phyloP scores from a whole-genome alignment of 257 asterid genomes.

The Forsythia suspensa region DNA sequence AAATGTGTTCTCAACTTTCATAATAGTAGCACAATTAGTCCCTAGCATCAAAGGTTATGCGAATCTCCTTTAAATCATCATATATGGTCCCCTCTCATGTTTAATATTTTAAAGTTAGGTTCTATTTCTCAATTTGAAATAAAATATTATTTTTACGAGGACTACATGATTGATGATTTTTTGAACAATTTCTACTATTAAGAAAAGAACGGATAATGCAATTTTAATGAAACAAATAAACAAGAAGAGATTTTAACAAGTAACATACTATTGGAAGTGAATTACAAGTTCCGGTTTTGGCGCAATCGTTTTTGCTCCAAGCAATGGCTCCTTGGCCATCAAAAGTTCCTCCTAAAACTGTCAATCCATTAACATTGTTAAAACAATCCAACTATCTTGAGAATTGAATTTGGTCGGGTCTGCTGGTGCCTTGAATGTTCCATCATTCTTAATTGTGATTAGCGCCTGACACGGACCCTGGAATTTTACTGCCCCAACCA shows the following conservation, averaged over 20 bases:
- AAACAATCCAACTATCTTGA: constrained; percentile 25
- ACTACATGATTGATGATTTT: too few species aligned
- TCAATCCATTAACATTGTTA: constrained; percentile 23
- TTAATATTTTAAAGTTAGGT: too few species aligned
- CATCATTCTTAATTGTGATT: constrained; percentile 18
- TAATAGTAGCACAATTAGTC: too few species aligned
- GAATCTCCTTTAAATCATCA: too few species aligned
- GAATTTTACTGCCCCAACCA: constrained; percentile 22
- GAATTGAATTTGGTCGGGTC: constrained; percentile 18
- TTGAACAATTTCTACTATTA: too few species aligned
- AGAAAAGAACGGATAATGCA: too few species aligned
- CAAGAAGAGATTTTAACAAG: too few species aligned
- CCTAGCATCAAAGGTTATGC: too few species aligned
- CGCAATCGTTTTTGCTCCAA: constrained; percentile 32
- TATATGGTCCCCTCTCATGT: too few species aligned
- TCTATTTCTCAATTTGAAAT: too few species aligned
- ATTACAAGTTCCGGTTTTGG: constrained; percentile 16
- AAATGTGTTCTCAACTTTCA: too few species aligned
- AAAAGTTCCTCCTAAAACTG: constrained; percentile 27
- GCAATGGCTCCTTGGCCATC: constrained; percentile 41
- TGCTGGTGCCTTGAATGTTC: constrained; percentile 29
- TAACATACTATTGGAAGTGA: constrained; percentile 30
- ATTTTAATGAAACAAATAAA: not conserved
- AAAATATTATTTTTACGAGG: too few species aligned
- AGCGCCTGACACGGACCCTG: constrained; percentile 40